Evolutionary conservation across 805 yeast species (phyloP).

Genomic region (Ogataea pilisensis): DNA sequence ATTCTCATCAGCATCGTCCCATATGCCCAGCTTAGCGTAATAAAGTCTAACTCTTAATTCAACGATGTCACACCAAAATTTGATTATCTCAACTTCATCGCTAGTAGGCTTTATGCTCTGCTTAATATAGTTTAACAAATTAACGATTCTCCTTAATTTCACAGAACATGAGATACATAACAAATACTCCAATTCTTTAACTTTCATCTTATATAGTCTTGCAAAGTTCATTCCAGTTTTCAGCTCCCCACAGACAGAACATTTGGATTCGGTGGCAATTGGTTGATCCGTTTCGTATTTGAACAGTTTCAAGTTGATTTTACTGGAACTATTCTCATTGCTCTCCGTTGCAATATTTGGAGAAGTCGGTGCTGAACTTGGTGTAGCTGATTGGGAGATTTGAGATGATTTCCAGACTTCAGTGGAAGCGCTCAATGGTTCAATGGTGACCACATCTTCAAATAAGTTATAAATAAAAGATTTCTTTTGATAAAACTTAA

Average conservation of each 20-base stretch:
- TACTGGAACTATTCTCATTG: slow-evolving; percentile 11
- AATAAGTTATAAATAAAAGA: slow-evolving; percentile 61
- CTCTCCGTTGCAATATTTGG: slow-evolving; percentile 10
- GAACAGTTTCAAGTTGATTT: slow-evolving; percentile 16
- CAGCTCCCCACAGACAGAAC: slow-evolving; percentile 81
- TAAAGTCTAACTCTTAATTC: slow-evolving; percentile 68
- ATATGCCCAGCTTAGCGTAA: slow-evolving; percentile 80
- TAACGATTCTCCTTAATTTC: slow-evolving; percentile 78
- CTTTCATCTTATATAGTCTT: slow-evolving; percentile 65
- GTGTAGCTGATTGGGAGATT: slow-evolving; percentile 8
- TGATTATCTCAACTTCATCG: slow-evolving; percentile 34
- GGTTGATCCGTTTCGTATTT: slow-evolving; percentile 47
- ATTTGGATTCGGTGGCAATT: slow-evolving; percentile 68
- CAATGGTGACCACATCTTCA: slow-evolving; percentile 78
- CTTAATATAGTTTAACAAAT: slow-evolving; percentile 72
- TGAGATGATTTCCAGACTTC: slow-evolving; percentile 55
- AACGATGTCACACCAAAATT: slow-evolving; percentile 62
- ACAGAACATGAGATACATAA: slow-evolving; percentile 79
- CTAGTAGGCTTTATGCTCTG: slow-evolving; percentile 27
- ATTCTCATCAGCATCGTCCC: slow-evolving; percentile 45
- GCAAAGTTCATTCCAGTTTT: slow-evolving; percentile 71
- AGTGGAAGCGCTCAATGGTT: slow-evolving; percentile 82
- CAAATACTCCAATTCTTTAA: slow-evolving; percentile 45
- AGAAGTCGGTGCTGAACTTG: slow-evolving; percentile 8
- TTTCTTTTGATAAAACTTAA: slow-evolving; percentile 55